Base-by-base conservation (phyloP, 2,329 filamentous ascomycete genomes). In the Fusarium buharicum region DNA sequence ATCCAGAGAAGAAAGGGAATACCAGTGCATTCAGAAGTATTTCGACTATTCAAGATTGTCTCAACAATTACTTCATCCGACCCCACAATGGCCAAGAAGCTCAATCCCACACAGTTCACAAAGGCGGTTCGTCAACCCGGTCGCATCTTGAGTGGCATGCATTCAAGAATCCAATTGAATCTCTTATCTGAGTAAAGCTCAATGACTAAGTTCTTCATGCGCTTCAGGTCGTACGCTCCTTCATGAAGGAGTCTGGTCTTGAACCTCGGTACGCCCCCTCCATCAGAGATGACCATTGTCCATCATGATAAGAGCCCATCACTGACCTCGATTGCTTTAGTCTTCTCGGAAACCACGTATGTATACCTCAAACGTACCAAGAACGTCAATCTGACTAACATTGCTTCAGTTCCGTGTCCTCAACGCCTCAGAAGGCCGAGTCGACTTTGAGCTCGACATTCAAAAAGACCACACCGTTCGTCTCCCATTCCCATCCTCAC, bases 161-260 rank as follows among this genome's bases (percentile, higher is more conserved):
- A 6, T 3, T 17, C 13, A 16, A 12, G 3, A 44, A 12, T 11
- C 18, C 28, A 27, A 33, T 43, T 40, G 8, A 12, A 7, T 2
- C 10, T 0, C 2, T 0, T 2, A 1, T 4, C 3, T 14, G 4
- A 0, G 0, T 18, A 12, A 0, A 5, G 12, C 10, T 14, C 4
- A 1, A 9, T 9, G 20, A 17, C 27, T 55, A 10, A 71, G 22
- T 3, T 0, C 3, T 14, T 14, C 18, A 4, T 8, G 6, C 18
- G 2, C n/a, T 11, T 10, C 55, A 95, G 92, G 92, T 96, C 41
- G 85, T 92, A 81, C 90, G 90, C 74, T 93, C 91, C 2, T 97
- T 97, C 76, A 86, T 91, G 79, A 85, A 86, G 66, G 90, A 92
- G 64, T 97, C 93, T 6, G 93, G 93, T 7, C 79, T 98, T 17